Evolutionary conservation across 2,329 filamentous ascomycete genomes (phyloP).

Genomic region (Zymoseptoria brevis): DNA sequence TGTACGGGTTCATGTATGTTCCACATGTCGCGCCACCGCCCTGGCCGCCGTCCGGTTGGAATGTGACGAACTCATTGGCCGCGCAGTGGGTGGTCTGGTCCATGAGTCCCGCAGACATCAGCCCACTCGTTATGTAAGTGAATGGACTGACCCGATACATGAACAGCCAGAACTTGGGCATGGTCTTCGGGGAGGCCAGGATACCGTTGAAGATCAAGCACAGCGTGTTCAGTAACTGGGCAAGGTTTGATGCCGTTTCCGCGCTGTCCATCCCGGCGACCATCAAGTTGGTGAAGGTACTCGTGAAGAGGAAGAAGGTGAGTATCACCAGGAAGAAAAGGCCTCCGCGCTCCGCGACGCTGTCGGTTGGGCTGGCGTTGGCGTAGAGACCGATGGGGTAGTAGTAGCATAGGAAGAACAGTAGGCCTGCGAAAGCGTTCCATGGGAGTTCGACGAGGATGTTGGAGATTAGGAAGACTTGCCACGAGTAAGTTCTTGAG

Average conservation of each 20-base stretch:
- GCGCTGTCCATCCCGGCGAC: slow-evolving; percentile 69
- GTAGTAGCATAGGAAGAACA: slow-evolving; percentile 78
- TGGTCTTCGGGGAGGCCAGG: slow-evolving; percentile 52
- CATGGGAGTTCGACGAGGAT: slow-evolving; percentile 80
- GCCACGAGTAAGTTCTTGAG: slow-evolving; percentile 78
- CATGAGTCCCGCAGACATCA: slow-evolving; percentile 63
- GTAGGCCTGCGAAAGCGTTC: slow-evolving; percentile 66
- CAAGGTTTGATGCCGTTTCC: slow-evolving; percentile 67
- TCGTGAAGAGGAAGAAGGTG: slow-evolving; percentile 61
- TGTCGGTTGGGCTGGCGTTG: slow-evolving; percentile 56
- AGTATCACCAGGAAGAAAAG: slow-evolving; percentile 73
- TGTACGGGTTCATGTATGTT: slow-evolving; percentile 33
- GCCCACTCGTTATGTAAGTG: slow-evolving; percentile 68
- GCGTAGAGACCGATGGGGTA: slow-evolving; percentile 72
- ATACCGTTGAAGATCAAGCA: slow-evolving; percentile 65
- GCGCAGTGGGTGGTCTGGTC: slow-evolving; percentile 60
- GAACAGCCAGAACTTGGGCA: slow-evolving; percentile 74
- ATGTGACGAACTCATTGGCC: slow-evolving; percentile 58
- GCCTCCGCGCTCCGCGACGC: slow-evolving; percentile 60
- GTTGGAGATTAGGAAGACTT: slow-evolving; percentile 74
- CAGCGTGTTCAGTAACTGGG: slow-evolving; percentile 65
- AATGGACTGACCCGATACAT: slow-evolving; percentile 79
- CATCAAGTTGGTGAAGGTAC: slow-evolving; percentile 70
- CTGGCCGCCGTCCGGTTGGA: slow-evolving; percentile 54
- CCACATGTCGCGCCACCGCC: slow-evolving; percentile 39